Conservation (phyloP, 176 grass and related monocot species). For the Cenchrus fungigraminus region DNA sequence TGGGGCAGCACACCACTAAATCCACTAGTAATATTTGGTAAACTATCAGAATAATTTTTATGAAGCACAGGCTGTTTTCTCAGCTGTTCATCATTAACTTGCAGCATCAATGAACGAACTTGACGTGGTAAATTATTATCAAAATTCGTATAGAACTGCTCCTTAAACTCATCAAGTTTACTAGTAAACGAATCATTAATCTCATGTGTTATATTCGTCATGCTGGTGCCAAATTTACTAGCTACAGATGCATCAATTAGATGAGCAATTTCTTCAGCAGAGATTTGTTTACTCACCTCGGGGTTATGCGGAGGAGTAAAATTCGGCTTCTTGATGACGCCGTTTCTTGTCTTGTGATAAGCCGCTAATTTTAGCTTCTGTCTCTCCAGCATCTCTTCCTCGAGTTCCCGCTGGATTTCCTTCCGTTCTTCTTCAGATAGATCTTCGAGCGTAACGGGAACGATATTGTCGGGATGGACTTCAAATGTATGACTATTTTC, state of each 20-base stretch:
- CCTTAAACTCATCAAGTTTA: background rate
- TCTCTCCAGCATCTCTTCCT: background rate
- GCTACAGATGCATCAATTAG: background rate
- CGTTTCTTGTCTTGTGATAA: background rate
- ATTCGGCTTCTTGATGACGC: background rate
- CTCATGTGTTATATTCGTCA: background rate
- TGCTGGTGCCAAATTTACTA: background rate
- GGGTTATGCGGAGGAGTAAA: background rate
- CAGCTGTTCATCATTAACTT: background rate
- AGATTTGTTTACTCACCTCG: background rate
- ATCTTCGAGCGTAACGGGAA: background rate
- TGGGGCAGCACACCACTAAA: background rate
- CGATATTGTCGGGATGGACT: background rate
- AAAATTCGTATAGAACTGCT: background rate
- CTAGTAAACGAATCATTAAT: background rate
- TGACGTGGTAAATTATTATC: background rate
- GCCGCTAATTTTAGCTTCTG: background rate
- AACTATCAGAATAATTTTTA: background rate
- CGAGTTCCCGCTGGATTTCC: background rate
- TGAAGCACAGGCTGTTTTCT: background rate
- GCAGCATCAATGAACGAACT: background rate
- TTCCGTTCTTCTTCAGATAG: background rate
- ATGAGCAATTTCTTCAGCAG: background rate
- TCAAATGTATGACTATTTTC: background rate
- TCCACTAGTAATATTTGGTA: no score